Conservation (phyloP, 352 stramenopile genomes). For the Blastocystis sp. region DNA sequence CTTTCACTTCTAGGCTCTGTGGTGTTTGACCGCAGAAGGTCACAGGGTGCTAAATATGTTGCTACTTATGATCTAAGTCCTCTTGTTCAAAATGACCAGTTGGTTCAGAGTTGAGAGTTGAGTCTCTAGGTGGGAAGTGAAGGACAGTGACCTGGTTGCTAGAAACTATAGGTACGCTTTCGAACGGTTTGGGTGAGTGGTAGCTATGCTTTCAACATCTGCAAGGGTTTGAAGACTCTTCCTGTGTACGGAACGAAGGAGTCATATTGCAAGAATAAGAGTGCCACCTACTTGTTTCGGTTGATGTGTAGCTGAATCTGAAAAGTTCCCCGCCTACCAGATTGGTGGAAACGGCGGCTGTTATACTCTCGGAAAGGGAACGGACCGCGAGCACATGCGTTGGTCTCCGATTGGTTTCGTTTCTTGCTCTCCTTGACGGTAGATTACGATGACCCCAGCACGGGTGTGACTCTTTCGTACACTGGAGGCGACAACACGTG, state of each 20-base stretch:
- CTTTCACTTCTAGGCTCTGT: not conserved
- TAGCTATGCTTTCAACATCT: conserved; percentile 53
- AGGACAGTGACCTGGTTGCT: conserved; percentile 16
- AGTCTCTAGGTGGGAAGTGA: conserved; percentile 18
- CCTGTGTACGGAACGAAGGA: conserved; percentile 2
- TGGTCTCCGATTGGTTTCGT: conserved; percentile 9
- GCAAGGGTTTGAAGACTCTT: not conserved
- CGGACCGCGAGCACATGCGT: not conserved
- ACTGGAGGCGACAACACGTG: not conserved
- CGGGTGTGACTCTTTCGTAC: conserved; percentile 22
- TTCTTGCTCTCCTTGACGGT: not conserved
- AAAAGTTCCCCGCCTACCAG: conserved; percentile 32
- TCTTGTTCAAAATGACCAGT: conserved; percentile 20
- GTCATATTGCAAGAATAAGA: not conserved
- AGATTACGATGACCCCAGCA: conserved; percentile 52
- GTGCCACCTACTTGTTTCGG: not conserved
- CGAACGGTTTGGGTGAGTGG: not conserved
- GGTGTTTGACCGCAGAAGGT: not conserved
- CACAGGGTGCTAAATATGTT: conserved; percentile 19
- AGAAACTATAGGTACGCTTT: conserved; percentile 24
- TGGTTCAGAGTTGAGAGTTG: not conserved
- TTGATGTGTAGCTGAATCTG: not conserved
- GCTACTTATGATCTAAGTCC: conserved; percentile 46
- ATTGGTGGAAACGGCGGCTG: not conserved
- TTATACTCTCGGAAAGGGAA: not conserved